Conservation (phyloP, 306 rosid genomes). For the Hylodesmum podocarpum region DNA sequence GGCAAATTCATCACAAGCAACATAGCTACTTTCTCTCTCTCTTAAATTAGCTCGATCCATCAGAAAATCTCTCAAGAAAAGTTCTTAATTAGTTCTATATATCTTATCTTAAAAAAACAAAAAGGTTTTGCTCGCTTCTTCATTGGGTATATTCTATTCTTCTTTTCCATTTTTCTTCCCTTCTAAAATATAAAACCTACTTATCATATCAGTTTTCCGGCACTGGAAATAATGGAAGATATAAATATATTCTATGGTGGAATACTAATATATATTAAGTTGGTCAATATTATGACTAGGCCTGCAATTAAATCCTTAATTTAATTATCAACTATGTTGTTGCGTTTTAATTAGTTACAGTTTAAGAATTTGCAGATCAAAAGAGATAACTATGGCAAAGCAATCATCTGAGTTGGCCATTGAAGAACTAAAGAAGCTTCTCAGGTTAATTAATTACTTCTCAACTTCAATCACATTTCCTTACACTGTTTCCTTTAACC, state of each 20-base stretch:
- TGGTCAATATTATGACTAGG: not conserved
- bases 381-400: slow-evolving; percentile 37
- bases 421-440: slow-evolving; percentile 45
- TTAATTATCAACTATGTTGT: not conserved
- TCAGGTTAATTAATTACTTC: slow-evolving; percentile 38
- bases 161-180: not conserved
- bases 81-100: not conserved
- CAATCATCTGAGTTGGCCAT: slow-evolving; percentile 43
- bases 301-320: not conserved
- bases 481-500: not conserved
- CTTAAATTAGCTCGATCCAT: not conserved
- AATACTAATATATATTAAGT: not conserved
- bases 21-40: not conserved
- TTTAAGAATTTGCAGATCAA: slow-evolving; percentile 35
- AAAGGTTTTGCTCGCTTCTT: not conserved
- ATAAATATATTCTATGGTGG: not conserved
- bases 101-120: not conserved
- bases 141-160: not conserved
- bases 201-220: not conserved
- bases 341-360: not conserved
- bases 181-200: not conserved
- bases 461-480: not conserved
- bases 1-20: not conserved
- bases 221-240: not conserved
- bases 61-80: not conserved